Conservation (phyloP, 2,329 filamentous ascomycete species). For the Nannizziopsis barbatae region DNA sequence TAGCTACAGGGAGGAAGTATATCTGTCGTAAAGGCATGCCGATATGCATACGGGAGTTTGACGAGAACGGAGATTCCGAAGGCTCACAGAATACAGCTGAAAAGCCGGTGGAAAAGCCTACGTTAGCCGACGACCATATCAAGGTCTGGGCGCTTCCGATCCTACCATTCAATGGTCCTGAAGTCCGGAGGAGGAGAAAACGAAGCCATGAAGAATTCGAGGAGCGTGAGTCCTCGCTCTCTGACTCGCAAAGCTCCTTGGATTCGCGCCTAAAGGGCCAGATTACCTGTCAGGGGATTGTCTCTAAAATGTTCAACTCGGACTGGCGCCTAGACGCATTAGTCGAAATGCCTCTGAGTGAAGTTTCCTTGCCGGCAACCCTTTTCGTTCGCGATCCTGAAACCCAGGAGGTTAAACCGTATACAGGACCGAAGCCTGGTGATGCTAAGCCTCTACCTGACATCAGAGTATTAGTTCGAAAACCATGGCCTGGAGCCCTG, state of each 20-base stretch:
- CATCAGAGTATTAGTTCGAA: constrained; percentile 59
- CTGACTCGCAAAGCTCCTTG: neutral
- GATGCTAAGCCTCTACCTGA: constrained; percentile 44
- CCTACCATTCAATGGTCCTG: constrained; percentile 21
- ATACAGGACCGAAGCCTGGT: constrained; percentile 56
- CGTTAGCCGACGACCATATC: constrained; percentile 65
- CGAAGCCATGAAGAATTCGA: constrained; percentile 42
- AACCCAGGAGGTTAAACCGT: constrained; percentile 55
- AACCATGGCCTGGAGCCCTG: constrained; percentile 65
- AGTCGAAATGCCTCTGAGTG: constrained; percentile 51
- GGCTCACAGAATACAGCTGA: constrained; percentile 10
- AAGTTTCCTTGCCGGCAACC: constrained; percentile 56
- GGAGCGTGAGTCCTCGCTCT: constrained; percentile 15
- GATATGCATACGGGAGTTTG: constrained; percentile 58
- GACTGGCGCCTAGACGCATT: constrained; percentile 62
- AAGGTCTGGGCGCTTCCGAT: constrained; percentile 75
- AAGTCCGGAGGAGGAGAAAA: constrained; percentile 29
- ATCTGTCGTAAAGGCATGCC: constrained; percentile 76
- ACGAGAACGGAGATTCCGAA: constrained; percentile 26
- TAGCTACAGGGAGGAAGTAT: constrained; percentile 76
- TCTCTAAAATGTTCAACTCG: constrained; percentile 70
- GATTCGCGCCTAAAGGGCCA: neutral
- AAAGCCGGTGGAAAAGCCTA: constrained; percentile 41
- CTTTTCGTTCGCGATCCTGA: constrained; percentile 56
- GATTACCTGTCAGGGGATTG: constrained; percentile 46